phyloP scores from a whole-genome alignment of 2,329 filamentous ascomycete species.

The Endothia cerciana region DNA sequence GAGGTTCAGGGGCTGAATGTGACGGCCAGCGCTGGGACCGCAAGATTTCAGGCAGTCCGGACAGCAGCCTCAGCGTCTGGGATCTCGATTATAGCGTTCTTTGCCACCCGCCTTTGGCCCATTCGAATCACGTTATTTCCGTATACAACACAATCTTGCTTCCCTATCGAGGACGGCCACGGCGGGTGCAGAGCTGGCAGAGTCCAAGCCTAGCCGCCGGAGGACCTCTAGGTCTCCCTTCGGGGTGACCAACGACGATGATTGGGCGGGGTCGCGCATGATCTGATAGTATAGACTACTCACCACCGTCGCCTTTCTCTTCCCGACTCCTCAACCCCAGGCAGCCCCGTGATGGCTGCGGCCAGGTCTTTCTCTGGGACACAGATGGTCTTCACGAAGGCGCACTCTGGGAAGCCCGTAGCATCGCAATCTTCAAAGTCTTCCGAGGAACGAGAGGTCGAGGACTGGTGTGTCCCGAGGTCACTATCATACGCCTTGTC shows the following conservation, averaged over 20 bases:
- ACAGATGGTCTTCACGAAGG: slow-evolving; percentile 11
- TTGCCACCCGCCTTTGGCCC: too few relatives aligned
- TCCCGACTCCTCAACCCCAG: slow-evolving; percentile 3
- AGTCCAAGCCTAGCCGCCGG: slow-evolving; percentile 8
- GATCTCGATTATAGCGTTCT: background rate
- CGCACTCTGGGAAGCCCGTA: slow-evolving; percentile 12
- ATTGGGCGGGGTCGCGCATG: too few relatives aligned
- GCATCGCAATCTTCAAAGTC: slow-evolving; percentile 17
- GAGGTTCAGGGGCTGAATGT: slow-evolving; percentile 40
- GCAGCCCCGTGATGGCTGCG: slow-evolving; percentile 11
- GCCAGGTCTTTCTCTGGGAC: slow-evolving; percentile 6
- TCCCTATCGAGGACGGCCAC: slow-evolving; percentile 14
- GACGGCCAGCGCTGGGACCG: too few relatives aligned
- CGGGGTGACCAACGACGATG: slow-evolving; percentile 16
- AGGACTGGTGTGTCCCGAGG: slow-evolving; percentile 19
- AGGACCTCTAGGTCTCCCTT: slow-evolving; percentile 14
- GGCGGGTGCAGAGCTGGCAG: background rate
- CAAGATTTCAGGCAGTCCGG: too few relatives aligned
- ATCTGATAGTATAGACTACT: too few relatives aligned
- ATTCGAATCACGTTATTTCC: too few relatives aligned
- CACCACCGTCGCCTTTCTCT: background rate
- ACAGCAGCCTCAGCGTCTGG: background rate
- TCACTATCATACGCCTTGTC: slow-evolving; percentile 5
- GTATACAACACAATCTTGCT: background rate
- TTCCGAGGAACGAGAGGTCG: slow-evolving; percentile 13